These are phyloP conservation scores for Clonostachys sp. DNA, from an alignment of 2,329 filamentous ascomycete genomes.

Conservation along the genomic window DNA sequence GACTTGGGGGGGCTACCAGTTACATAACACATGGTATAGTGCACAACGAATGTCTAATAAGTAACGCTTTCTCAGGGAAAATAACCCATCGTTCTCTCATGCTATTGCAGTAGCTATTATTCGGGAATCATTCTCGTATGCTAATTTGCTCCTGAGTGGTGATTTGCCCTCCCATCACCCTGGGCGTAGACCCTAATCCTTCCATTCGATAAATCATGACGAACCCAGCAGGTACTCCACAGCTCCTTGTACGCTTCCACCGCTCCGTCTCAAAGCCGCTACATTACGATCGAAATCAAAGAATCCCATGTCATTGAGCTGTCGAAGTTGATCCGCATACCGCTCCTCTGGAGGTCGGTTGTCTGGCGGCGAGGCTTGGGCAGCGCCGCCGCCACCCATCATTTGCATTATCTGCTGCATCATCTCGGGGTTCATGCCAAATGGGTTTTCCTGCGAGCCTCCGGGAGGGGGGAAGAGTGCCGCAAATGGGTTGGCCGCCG, in stretches of 20 bases:
- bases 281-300: constrained; percentile 95
- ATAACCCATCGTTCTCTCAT: too few species aligned
- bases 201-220: not conserved
- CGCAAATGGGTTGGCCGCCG: constrained; percentile 59
- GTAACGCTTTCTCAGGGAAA: too few species aligned
- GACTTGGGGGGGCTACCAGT: too few species aligned
- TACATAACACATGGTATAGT: too few species aligned
- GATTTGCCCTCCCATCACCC: not conserved
- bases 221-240: constrained; percentile 65
- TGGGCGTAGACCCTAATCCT: not conserved
- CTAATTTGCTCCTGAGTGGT: not conserved
- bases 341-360: constrained; percentile 89
- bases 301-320: constrained; percentile 99
- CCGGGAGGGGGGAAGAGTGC: constrained; percentile 46
- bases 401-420: constrained; percentile 51
- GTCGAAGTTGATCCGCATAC: constrained; percentile 83
- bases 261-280: constrained; percentile 78
- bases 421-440: constrained; percentile 48
- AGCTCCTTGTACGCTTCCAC: constrained; percentile 90
- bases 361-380: constrained; percentile 49
- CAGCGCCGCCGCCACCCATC: constrained; percentile 22
- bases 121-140: too few species aligned
- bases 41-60: too few species aligned
- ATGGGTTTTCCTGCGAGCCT: constrained; percentile 8
- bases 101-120: too few species aligned